Conservation (phyloP, 1,284 basidiomycete species). For the Cutaneotrichosporon sp. region DNA sequence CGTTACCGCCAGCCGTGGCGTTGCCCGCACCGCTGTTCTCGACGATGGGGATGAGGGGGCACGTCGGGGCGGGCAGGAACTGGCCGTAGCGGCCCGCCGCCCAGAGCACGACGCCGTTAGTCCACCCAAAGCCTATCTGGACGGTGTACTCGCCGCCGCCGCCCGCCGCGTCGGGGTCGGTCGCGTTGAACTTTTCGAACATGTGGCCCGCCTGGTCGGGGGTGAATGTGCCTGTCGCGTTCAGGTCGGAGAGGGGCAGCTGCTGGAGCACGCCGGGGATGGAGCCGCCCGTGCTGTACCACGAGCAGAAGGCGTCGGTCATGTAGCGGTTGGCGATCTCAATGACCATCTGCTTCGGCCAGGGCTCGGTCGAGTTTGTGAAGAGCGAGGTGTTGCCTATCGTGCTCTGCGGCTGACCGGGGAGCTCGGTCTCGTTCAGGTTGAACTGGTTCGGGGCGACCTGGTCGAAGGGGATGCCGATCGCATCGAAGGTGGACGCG, state of each 20-base stretch:
- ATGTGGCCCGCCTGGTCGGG: conserved; percentile 60
- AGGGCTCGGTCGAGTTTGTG: conserved; percentile 24
- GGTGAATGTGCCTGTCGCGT: conserved; percentile 62
- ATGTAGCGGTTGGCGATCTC: conserved; percentile 68
- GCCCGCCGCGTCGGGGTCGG: conserved; percentile 80
- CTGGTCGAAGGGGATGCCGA: conserved; percentile 40
- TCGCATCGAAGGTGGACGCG: not conserved
- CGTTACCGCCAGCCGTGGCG: not conserved
- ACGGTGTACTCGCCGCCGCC: conserved; percentile 14
- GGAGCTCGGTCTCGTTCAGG: conserved; percentile 66
- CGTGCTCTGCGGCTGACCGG: conserved; percentile 42
- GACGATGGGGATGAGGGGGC: conserved; percentile 61
- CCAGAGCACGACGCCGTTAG: conserved; percentile 79
- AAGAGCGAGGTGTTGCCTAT: conserved; percentile 59
- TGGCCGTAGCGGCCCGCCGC: conserved; percentile 69
- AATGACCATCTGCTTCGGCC: conserved; percentile 61
- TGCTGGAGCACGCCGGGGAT: conserved; percentile 68
- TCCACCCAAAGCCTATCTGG: conserved; percentile 67
- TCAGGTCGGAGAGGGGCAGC: conserved; percentile 70
- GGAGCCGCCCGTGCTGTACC: conserved; percentile 74
- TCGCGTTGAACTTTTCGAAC: conserved; percentile 73
- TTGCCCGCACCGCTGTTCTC: conserved; percentile 1
- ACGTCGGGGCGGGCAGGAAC: conserved; percentile 65
- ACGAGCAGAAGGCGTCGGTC: conserved; percentile 80
- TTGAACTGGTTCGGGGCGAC: conserved; percentile 75